Conservation (phyloP, 2,329 filamentous ascomycete species). For the Arthrobotrys iridis region DNA sequence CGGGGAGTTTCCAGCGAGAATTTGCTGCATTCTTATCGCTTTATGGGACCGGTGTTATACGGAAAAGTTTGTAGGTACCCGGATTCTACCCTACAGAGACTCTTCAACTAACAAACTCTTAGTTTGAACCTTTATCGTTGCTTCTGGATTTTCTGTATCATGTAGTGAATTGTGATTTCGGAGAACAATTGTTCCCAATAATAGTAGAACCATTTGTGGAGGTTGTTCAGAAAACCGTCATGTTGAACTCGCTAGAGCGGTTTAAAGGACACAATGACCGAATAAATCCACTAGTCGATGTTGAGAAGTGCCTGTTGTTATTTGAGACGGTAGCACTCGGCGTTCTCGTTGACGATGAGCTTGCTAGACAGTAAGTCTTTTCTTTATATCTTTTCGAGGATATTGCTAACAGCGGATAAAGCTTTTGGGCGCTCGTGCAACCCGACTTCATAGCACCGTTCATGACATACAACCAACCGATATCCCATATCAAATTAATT, state of each 20-base stretch:
- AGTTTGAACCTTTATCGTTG: constrained; percentile 49
- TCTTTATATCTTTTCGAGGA: not conserved
- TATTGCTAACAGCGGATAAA: not conserved
- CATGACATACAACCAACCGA: constrained; percentile 45
- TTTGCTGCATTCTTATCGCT: constrained; percentile 44
- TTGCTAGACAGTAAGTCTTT: constrained; percentile 24
- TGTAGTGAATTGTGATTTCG: constrained; percentile 17
- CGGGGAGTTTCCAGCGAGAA: constrained; percentile 33
- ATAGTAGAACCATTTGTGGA: constrained; percentile 40
- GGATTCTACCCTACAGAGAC: not conserved
- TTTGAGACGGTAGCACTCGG: constrained; percentile 41
- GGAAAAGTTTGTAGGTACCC: constrained; percentile 46
- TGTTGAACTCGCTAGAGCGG: constrained; percentile 43
- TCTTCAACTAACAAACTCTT: not conserved
- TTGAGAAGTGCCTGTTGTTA: constrained; percentile 35
- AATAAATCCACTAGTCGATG: constrained; percentile 37
- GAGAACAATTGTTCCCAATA: constrained; percentile 17
- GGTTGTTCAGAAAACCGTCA: constrained; percentile 40
- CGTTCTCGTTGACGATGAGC: constrained; percentile 33
- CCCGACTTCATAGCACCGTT: constrained; percentile 43
- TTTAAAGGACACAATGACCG: constrained; percentile 42
- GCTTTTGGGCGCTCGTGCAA: constrained; percentile 42
- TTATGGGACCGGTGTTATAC: constrained; percentile 51
- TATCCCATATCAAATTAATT: constrained; percentile 39
- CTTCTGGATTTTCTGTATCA: constrained; percentile 35